Evolutionary conservation across 495 filamentous ascomycete species (phyloP), one percentile per base, ranked within the genome.

Genomic region (Filosporella fistucella): DNA sequence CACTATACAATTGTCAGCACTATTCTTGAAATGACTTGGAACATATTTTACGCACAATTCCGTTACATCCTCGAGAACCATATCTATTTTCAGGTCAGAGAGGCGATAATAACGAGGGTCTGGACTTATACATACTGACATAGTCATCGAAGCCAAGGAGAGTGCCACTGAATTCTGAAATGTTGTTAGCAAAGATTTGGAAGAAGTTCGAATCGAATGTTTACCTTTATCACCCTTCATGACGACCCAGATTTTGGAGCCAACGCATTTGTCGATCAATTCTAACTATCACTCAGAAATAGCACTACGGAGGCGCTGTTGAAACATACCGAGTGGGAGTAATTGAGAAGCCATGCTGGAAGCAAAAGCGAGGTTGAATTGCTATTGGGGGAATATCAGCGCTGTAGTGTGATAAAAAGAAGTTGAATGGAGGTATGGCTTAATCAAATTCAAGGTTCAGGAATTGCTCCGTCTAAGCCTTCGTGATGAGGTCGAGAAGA

Each of bases 151-250:
- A 98, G 2, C 93, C 93, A 26, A 95, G 76, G 18, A 98, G 71
- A 5, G 88, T 96, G 32, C 93, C 93, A 44, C 86, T 82, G 69
- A 97, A 97, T 63, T 98, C 93, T 97, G 40, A n/a, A 20, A 39
- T 13, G n/a, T 25, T 7, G 24, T 41, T 26, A 24, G 30, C 16
- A 12, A 44, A 5, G 13, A 26, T 35, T 48, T 21, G 34, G 36
- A 42, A 36, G 16, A 36, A n/a, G n/a, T 18, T 35, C 42, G 25
- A n/a, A 22, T 14, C 13, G 42, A 25, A 36, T n/a, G 30, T 48
- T 54, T 63, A 85, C 93, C 93, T 74, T 96, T 96, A 66, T 96
- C 93, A 51, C 89, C 88, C 70, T 97, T 96, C 93, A 97, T 97
- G 66, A 98, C 80, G 47, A 98, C 90, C 93, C 93, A 97, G 66